phyloP scores from a whole-genome alignment of 495 filamentous ascomycete species.

The Hyaloscypha bicolor region DNA sequence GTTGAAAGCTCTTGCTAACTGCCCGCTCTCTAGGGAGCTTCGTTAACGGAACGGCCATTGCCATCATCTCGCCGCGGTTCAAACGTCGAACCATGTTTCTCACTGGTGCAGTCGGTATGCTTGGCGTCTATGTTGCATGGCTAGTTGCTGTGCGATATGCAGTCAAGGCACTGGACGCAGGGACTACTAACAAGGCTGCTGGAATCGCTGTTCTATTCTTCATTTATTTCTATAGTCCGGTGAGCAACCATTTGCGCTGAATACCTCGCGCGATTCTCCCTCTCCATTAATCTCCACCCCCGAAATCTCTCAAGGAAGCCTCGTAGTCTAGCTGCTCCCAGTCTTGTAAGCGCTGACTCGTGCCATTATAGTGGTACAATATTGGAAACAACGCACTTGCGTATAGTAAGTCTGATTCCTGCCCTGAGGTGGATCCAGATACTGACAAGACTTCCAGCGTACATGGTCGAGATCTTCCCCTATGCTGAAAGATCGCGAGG shows the following conservation, averaged over 20 bases:
- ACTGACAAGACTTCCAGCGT: conserved; percentile 39
- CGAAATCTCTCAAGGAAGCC: too few relatives aligned
- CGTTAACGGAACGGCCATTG: conserved; percentile 56
- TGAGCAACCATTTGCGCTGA: conserved; percentile 38
- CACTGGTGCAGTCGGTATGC: conserved; percentile 51
- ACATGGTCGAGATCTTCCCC: conserved; percentile 67
- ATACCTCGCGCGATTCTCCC: too few relatives aligned
- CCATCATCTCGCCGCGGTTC: conserved; percentile 54
- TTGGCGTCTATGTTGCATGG: conserved; percentile 53
- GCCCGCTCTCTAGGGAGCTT: conserved; percentile 40
- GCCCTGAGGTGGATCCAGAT: neutral
- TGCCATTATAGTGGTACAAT: conserved; percentile 36
- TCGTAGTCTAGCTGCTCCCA: too few relatives aligned
- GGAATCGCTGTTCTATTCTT: conserved; percentile 46
- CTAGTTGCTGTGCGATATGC: conserved; percentile 42
- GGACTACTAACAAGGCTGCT: conserved; percentile 14
- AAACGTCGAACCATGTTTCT: conserved; percentile 61
- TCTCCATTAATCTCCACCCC: too few relatives aligned
- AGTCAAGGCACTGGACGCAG: conserved; percentile 38
- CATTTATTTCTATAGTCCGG: conserved; percentile 63
- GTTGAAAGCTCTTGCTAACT: neutral
- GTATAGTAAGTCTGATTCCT: conserved; percentile 41
- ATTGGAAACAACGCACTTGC: conserved; percentile 68
- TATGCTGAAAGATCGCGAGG: conserved; percentile 62
- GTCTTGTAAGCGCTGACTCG: neutral